phyloP scores from a whole-genome alignment of 2,329 filamentous ascomycete species.

The Colletotrichum shisoi region DNA sequence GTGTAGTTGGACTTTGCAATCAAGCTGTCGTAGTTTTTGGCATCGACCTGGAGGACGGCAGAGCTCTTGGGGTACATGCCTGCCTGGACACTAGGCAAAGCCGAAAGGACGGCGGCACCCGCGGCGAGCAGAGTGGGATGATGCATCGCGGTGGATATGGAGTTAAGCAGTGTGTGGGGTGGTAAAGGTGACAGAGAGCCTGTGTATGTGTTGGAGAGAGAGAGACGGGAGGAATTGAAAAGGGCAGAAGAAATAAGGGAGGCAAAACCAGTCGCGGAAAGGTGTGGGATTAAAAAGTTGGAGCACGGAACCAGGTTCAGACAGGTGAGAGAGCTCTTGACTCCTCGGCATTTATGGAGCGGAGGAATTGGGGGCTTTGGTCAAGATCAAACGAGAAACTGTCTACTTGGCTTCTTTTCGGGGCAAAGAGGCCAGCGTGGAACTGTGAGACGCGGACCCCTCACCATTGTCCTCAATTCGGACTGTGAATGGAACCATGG shows the following conservation, averaged over 20 bases:
- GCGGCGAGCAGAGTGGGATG: constrained; percentile 61
- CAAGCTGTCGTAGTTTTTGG: constrained; percentile 79
- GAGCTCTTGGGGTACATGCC: constrained; percentile 87
- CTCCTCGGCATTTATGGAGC: constrained; percentile 14
- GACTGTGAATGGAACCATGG: constrained; percentile 34
- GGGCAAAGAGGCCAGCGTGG: constrained; percentile 57
- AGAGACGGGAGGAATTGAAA: not conserved
- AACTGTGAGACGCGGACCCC: constrained; percentile 43
- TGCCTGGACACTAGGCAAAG: constrained; percentile 70
- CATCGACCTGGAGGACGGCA: constrained; percentile 82
- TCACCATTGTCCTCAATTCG: constrained; percentile 32
- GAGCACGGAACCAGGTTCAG: constrained; percentile 23
- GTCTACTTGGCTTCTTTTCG: constrained; percentile 44
- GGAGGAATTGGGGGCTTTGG: constrained; percentile 5
- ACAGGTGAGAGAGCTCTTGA: constrained; percentile 6
- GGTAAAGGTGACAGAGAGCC: constrained; percentile 16
- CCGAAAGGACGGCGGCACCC: constrained; percentile 70
- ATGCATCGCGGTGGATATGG: constrained; percentile 57
- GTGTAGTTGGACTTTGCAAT: constrained; percentile 92
- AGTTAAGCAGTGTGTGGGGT: constrained; percentile 28
- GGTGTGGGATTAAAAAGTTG: not conserved
- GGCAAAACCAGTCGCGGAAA: constrained; percentile 1
- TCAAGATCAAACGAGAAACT: constrained; percentile 1
- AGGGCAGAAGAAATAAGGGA: not conserved
- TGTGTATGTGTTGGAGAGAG: not conserved